Conservation (phyloP, 495 filamentous ascomycete species). For the Cryomyces minteri region DNA sequence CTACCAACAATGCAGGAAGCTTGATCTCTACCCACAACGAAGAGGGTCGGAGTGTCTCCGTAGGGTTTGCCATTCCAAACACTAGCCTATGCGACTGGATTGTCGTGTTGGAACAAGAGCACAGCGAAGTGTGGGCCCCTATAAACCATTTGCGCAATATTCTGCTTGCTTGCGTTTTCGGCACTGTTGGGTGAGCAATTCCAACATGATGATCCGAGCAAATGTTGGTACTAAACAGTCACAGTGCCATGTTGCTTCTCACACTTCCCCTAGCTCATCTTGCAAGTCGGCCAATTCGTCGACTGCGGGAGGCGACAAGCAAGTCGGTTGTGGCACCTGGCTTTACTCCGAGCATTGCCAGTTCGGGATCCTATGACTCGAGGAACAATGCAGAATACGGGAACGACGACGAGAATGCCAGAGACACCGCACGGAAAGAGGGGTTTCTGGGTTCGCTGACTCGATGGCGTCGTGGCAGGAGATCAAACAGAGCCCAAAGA, state of each 20-base stretch:
- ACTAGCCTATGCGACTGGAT: conserved; percentile 58
- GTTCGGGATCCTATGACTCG: too few species aligned
- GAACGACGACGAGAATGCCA: conserved; percentile 19
- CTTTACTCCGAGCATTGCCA: conserved; percentile 11
- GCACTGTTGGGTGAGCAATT: conserved; percentile 35
- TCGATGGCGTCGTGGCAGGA: conserved; percentile 11
- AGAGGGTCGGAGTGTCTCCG: conserved; percentile 39
- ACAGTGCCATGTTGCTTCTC: conserved; percentile 35
- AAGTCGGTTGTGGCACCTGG: conserved; percentile 51
- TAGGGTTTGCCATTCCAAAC: conserved; percentile 49
- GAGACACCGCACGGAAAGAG: conserved; percentile 22
- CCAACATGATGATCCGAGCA: too few species aligned
- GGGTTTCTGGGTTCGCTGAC: conserved; percentile 20
- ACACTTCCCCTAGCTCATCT: conserved; percentile 62
- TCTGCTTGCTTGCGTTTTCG: conserved; percentile 69
- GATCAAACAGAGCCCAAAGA: background rate
- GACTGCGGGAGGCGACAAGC: conserved; percentile 58
- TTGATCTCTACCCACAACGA: conserved; percentile 52
- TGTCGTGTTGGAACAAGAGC: conserved; percentile 59
- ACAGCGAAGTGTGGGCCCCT: conserved; percentile 53
- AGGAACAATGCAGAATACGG: background rate
- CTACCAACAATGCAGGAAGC: conserved; percentile 42
- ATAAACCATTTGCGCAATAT: conserved; percentile 56
- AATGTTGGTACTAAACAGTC: too few species aligned
- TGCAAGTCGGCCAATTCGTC: conserved; percentile 60